phyloP scores from a whole-genome alignment of 257 asterid species.

The Plantago ovata region DNA sequence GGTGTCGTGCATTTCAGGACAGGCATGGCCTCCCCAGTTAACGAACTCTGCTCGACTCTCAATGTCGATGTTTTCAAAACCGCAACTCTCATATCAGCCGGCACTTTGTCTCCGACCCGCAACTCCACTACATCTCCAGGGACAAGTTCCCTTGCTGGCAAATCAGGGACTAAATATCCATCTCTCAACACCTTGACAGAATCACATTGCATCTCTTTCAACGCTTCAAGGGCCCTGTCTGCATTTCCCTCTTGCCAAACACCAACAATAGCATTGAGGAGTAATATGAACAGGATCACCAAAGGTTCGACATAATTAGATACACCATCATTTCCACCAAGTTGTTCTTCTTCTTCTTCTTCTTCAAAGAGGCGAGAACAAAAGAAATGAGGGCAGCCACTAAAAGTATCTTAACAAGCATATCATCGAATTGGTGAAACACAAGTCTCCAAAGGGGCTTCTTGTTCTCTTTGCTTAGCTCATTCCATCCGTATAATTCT shows the following conservation, averaged over 20 bases:
- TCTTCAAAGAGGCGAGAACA: constrained; percentile 58
- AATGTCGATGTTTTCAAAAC: constrained; percentile 45
- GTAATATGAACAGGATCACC: constrained; percentile 53
- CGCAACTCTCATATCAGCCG: constrained; percentile 69
- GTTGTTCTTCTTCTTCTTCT: constrained; percentile 39
- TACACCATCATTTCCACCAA: constrained; percentile 45
- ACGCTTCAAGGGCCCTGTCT: constrained; percentile 64
- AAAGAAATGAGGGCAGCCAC: constrained; percentile 75
- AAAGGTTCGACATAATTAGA: constrained; percentile 65
- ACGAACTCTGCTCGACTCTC: constrained; percentile 65
- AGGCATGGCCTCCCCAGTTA: constrained; percentile 69
- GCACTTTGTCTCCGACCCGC: constrained; percentile 67
- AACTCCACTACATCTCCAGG: constrained; percentile 72
- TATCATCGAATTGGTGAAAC: constrained; percentile 70
- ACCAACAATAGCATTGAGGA: constrained; percentile 63
- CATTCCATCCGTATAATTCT: constrained; percentile 64
- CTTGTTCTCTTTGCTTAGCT: constrained; percentile 67
- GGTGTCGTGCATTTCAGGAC: constrained; percentile 40
- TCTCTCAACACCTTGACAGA: constrained; percentile 49
- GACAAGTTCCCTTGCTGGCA: constrained; percentile 66
- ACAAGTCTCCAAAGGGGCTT: constrained; percentile 76
- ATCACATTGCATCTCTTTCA: constrained; percentile 67
- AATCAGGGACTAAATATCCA: constrained; percentile 47
- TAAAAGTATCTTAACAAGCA: constrained; percentile 66
- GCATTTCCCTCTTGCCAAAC: constrained; percentile 81